Base-by-base conservation (phyloP, 768 basidiomycete species). In the Macrolepiota dolichaula region DNA sequence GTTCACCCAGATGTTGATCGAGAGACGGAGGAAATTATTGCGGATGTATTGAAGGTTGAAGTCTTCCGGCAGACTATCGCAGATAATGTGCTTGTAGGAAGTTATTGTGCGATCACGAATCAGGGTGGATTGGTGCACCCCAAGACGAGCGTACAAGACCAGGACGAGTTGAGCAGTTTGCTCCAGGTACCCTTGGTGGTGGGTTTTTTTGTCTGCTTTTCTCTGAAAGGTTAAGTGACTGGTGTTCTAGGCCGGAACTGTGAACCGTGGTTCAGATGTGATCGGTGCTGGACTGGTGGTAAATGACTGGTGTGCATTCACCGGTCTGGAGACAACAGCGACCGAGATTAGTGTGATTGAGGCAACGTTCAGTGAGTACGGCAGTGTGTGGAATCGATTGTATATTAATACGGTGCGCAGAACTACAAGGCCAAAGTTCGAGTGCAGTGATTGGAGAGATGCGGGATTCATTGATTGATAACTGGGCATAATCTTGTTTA, bases 21-120 rank as follows among this genome's bases (percentile, higher is more conserved):
- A 63, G 97, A 98, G 76, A 99, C 97, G 24, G 97, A 99, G 72
- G 97, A 99, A 76, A 98, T 99, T 77, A 98, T 99, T 75, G 97
- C 97, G 29, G 97, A 99, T 73, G 94, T 97, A 19, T 85, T 99
- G 67, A 98, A 98, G 75, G 97, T 98, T 63, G 97, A 99, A 73
- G 97, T 98, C 4, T 99, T 99, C 79, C 83, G 97, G 51, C 97
- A 99, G 74, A 99, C 95, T 10, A 81, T 99, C 66, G 97, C 97
- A 12, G 90, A 93, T 66, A 98, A 98, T 76, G 96, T 96, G 52
- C 86, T 99, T 49, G 96, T 98, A 44, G 97, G 97, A 42, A 92
- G 89, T 62, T 99, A 98, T 73, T 96, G 94, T 73, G 92, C 87
- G 57, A 86, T 99, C 73, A 91, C 91, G 51, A 98, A 98, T 72